Conservation (phyloP, 2,329 filamentous ascomycete genomes). For the Albifimbria verrucaria region DNA sequence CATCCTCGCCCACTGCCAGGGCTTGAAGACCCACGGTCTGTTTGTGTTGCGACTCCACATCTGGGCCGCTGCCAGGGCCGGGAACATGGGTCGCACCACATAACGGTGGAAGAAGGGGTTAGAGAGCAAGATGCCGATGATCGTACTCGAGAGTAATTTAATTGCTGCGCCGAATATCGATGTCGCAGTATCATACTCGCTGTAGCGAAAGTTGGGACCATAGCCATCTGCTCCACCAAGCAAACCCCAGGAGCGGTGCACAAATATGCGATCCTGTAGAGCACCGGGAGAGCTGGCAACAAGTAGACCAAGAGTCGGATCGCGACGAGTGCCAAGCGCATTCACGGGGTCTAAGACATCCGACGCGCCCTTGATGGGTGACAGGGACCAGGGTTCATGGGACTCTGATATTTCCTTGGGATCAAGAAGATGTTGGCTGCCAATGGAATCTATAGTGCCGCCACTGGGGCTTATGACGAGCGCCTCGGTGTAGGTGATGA, state of each 20-base stretch:
- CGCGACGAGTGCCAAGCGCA: background rate
- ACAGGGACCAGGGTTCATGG: background rate
- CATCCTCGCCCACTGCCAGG: conserved; percentile 10
- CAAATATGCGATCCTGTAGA: conserved; percentile 11
- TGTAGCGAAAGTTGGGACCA: conserved; percentile 6
- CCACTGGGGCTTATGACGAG: background rate
- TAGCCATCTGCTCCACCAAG: conserved; percentile 6
- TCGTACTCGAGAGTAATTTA: conserved; percentile 6
- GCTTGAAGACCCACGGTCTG: conserved; percentile 13
- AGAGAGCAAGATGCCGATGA: conserved; percentile 10
- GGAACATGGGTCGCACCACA: conserved; percentile 6
- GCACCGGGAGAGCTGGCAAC: conserved; percentile 9
- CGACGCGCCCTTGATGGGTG: background rate
- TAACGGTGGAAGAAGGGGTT: conserved; percentile 7
- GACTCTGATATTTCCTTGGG: background rate
- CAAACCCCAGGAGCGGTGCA: conserved; percentile 15
- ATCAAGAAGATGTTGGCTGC: background rate
- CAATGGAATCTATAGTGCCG: background rate
- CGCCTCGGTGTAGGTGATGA: background rate
- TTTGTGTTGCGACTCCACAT: conserved; percentile 7
- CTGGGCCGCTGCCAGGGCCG: conserved; percentile 11
- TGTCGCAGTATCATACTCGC: background rate
- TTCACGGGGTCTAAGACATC: background rate
- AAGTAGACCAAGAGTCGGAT: conserved; percentile 5
- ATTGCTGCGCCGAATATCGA: conserved; percentile 6